These are phyloP conservation scores for Pyrenophora seminiperda DNA, from an alignment of 2,329 filamentous ascomycete genomes.

Conservation along the genomic window DNA sequence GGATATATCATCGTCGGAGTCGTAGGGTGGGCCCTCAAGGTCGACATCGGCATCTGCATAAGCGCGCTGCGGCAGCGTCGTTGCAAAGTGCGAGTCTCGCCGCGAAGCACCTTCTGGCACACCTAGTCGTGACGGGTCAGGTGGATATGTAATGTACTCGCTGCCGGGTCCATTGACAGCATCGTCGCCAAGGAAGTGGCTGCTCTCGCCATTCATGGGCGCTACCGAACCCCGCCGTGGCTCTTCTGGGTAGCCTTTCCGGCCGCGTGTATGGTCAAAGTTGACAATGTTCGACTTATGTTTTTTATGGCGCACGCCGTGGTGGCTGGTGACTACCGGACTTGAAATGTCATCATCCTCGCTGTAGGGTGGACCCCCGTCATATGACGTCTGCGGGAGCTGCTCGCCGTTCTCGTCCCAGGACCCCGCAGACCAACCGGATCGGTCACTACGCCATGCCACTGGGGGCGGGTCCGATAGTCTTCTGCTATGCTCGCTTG, in stretches of 20 bases:
- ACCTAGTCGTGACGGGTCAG: constrained; percentile 49
- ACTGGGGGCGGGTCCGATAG: constrained; percentile 80
- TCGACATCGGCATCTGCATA: constrained; percentile 51
- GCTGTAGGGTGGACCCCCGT: constrained; percentile 82
- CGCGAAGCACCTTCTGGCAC: constrained; percentile 44
- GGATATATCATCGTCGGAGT: constrained; percentile 57
- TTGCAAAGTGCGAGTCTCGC: constrained; percentile 62
- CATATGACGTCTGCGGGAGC: constrained; percentile 81
- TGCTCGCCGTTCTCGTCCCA: constrained; percentile 66
- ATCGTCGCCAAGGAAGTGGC: constrained; percentile 74
- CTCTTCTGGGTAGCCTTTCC: constrained; percentile 40
- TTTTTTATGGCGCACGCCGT: constrained; percentile 75
- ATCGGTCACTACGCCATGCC: constrained; percentile 70
- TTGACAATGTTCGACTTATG: constrained; percentile 62
- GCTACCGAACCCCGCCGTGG: constrained; percentile 52
- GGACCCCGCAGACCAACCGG: constrained; percentile 60
- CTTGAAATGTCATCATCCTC: constrained; percentile 95
- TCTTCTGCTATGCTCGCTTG: constrained; percentile 73
- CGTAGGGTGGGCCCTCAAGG: constrained; percentile 47
- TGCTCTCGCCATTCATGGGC: constrained; percentile 68
- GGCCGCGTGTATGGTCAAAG: constrained; percentile 47
- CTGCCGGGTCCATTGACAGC: constrained; percentile 74
- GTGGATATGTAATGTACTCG: constrained; percentile 79
- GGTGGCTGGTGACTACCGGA: constrained; percentile 74
- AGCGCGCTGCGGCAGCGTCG: constrained; percentile 51